Percentiles rank a stretch among this genome's conserved stretches.
phyloP scores from a whole-genome alignment of 805 yeast species.

The Candida dajiaensis region DNA sequence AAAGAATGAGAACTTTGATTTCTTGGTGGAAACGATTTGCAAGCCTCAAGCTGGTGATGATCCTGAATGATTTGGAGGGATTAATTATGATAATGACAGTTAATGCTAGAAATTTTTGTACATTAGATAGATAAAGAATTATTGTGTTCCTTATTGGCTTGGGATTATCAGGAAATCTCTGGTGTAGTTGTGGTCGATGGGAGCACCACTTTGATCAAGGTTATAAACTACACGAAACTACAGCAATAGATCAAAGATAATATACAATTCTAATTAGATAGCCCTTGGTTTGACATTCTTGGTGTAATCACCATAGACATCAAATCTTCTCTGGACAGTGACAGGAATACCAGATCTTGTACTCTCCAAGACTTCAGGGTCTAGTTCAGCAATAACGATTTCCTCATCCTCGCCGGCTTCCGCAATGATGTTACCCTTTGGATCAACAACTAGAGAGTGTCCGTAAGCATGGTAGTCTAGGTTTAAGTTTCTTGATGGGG shows the following conservation, averaged over 20 bases:
- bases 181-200: too few relatives aligned
- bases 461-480: slow-evolving; percentile 62
- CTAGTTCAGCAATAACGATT: slow-evolving; percentile 62
- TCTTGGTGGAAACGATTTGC: slow-evolving; percentile 58
- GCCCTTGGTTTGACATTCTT: not conserved
- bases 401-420: slow-evolving; percentile 77
- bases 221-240: too few relatives aligned
- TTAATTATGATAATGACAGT: not conserved
- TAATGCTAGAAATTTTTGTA: not conserved
- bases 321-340: slow-evolving; percentile 60
- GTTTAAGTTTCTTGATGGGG: slow-evolving; percentile 78
- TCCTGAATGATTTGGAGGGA: not conserved
- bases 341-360: slow-evolving; percentile 65
- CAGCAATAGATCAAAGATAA: not conserved
- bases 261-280: not conserved
- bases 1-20: slow-evolving; percentile 87
- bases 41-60: slow-evolving; percentile 14
- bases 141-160: too few relatives aligned
- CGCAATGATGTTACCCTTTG: slow-evolving; percentile 51
- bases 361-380: slow-evolving; percentile 44
- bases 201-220: too few relatives aligned
- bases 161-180: too few relatives aligned
- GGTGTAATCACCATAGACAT: slow-evolving; percentile 27
- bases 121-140: too few relatives aligned
- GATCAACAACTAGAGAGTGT: slow-evolving; percentile 59